Evolutionary conservation across 2,329 filamentous ascomycete species (phyloP).

Genomic region (Diaporthe destruens): DNA sequence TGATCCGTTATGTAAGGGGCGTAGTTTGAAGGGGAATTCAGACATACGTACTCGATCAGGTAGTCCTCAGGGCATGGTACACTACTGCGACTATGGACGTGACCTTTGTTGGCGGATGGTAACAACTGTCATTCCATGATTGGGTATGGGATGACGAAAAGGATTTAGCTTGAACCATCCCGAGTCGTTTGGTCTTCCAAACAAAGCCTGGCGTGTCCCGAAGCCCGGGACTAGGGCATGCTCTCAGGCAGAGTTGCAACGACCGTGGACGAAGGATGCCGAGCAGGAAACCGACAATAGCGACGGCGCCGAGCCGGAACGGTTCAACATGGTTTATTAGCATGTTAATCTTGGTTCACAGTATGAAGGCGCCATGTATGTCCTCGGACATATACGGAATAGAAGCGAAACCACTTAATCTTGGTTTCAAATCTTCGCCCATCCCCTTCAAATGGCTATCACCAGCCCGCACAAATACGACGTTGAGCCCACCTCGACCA

Average conservation of each 20-base stretch:
- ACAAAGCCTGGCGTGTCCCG: neutral
- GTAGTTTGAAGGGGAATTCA: neutral
- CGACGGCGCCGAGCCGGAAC: neutral
- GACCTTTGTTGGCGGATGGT: neutral
- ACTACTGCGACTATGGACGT: neutral
- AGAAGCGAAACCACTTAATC: too few species aligned
- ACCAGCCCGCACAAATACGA: neutral
- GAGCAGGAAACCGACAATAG: neutral
- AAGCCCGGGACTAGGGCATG: neutral
- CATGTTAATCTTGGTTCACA: too few species aligned
- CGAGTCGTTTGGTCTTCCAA: neutral
- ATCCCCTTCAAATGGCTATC: too few species aligned
- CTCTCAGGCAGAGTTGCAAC: neutral
- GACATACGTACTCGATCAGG: neutral
- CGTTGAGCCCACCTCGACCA: neutral
- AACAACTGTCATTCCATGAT: neutral
- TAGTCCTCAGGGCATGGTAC: too few species aligned
- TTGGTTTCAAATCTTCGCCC: too few species aligned
- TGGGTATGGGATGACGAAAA: fast-evolving
- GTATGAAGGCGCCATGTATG: too few species aligned
- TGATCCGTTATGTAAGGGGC: conserved; percentile 24
- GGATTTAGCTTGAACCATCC: neutral
- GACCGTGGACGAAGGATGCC: neutral
- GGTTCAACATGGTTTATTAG: too few species aligned
- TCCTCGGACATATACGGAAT: too few species aligned